phyloP scores from a whole-genome alignment of 2,329 filamentous ascomycete species.

The Ophiostoma piceae region DNA sequence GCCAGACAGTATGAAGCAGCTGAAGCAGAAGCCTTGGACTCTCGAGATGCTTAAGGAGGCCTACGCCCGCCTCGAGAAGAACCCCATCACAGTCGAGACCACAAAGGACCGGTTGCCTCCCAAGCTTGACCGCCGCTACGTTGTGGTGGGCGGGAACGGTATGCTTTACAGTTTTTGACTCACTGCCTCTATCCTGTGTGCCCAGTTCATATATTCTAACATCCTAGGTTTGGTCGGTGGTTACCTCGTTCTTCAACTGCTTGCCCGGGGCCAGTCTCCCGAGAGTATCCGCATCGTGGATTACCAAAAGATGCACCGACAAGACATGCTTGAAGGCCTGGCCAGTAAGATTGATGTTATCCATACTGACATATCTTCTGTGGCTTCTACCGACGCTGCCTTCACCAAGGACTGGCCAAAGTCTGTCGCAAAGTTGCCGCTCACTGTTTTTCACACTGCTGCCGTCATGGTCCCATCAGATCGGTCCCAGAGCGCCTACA shows the following conservation, averaged over 20 bases:
- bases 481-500: constrained; percentile 38
- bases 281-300: constrained; percentile 46
- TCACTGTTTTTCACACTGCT: constrained; percentile 48
- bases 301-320: constrained; percentile 38
- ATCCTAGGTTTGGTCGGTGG: constrained; percentile 39
- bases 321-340: constrained; percentile 37
- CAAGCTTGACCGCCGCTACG: constrained; percentile 35
- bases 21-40: constrained; percentile 34
- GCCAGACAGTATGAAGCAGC: constrained; percentile 31
- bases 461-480: constrained; percentile 44
- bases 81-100: constrained; percentile 30
- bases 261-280: constrained; percentile 43
- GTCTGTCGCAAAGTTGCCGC: constrained; percentile 37
- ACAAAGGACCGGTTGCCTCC: constrained; percentile 34
- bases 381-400: constrained; percentile 36
- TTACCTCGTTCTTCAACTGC: constrained; percentile 45
- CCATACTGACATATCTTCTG: constrained; percentile 43
- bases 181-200: background rate
- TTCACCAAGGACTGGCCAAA: constrained; percentile 42
- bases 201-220: background rate
- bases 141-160: constrained; percentile 39
- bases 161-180: constrained; percentile 26
- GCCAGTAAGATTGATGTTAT: constrained; percentile 37
- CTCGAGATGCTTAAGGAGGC: constrained; percentile 32
- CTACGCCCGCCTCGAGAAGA: constrained; percentile 33